Percentiles rank a stretch among this genome's conserved stretches.
Evolutionary conservation across 495 filamentous ascomycete species (phyloP).

Genomic region (Rhizodiscina lignyota): DNA sequence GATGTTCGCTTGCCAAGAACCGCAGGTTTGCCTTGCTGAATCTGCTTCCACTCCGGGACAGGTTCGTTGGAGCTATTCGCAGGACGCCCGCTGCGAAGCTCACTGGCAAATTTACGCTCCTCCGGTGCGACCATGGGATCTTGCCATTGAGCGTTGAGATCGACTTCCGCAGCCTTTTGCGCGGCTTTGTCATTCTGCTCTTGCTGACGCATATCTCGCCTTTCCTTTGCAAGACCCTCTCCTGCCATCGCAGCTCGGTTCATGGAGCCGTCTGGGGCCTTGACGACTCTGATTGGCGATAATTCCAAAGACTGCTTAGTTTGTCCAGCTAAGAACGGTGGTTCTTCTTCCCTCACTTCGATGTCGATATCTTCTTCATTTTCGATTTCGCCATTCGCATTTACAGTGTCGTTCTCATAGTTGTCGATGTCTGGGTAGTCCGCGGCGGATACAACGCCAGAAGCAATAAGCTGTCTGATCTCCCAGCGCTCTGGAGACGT

Average conservation of each 20-base stretch:
- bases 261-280: slow-evolving; percentile 89
- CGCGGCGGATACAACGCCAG: slow-evolving; percentile 72
- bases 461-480: slow-evolving; percentile 89
- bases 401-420: slow-evolving; percentile 75
- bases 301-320: slow-evolving; percentile 90
- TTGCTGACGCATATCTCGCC: slow-evolving; percentile 74
- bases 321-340: slow-evolving; percentile 88
- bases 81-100: slow-evolving; percentile 42
- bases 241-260: slow-evolving; percentile 93
- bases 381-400: slow-evolving; percentile 76
- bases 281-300: slow-evolving; percentile 89
- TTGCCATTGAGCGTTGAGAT: slow-evolving; percentile 85
- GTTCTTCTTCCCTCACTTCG: slow-evolving; percentile 89
- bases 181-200: slow-evolving; percentile 73
- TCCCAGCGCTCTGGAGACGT: slow-evolving; percentile 96
- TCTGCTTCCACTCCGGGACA: slow-evolving; percentile 87
- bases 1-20: slow-evolving; percentile 73
- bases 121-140: slow-evolving; percentile 87
- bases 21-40: slow-evolving; percentile 64
- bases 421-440: slow-evolving; percentile 94
- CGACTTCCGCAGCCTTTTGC: slow-evolving; percentile 61
- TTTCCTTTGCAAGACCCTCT: slow-evolving; percentile 75
- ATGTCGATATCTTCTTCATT: slow-evolving; percentile 97
- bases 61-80: slow-evolving; percentile 40
- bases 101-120: slow-evolving; percentile 70